Conservation (phyloP, 2,329 filamentous ascomycete genomes). For the Coniella vitis region DNA sequence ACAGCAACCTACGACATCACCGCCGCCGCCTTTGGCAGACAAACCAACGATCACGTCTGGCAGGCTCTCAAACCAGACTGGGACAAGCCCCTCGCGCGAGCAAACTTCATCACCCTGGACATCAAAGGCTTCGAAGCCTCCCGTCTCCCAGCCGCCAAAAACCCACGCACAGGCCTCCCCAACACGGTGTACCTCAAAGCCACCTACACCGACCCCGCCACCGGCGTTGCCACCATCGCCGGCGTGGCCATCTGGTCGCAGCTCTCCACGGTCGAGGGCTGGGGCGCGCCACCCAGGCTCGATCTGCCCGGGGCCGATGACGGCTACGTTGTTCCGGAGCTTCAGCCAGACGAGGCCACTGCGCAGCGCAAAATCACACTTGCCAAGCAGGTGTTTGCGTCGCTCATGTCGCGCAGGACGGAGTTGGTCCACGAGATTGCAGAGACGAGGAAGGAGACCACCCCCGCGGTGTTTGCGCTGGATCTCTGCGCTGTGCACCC, state of each 20-base stretch:
- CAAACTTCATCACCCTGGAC: too few species aligned
- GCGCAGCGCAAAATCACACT: slow-evolving; percentile 32
- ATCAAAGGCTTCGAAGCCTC: too few species aligned
- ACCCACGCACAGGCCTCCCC: slow-evolving; percentile 30
- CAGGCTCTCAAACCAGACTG: slow-evolving; percentile 45
- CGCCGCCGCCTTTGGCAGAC: slow-evolving; percentile 40
- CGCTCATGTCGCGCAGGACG: slow-evolving; percentile 36
- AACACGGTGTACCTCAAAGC: slow-evolving; percentile 50
- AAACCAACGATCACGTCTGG: slow-evolving; percentile 46
- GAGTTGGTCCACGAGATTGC: slow-evolving; percentile 30
- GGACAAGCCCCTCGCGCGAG: slow-evolving; percentile 41
- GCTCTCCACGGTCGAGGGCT: slow-evolving; percentile 39
- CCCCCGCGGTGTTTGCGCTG: slow-evolving; percentile 42
- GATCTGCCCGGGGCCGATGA: slow-evolving; percentile 30
- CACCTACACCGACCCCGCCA: slow-evolving; percentile 29
- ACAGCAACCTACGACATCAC: slow-evolving; percentile 10
- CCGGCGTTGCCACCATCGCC: slow-evolving; percentile 28
- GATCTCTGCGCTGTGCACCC: slow-evolving; percentile 48
- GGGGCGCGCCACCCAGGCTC: slow-evolving; percentile 34
- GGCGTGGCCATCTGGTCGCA: slow-evolving; percentile 52
- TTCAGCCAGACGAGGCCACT: slow-evolving; percentile 32
- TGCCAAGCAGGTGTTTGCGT: slow-evolving; percentile 34
- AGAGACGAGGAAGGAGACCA: slow-evolving; percentile 29
- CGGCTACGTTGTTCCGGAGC: slow-evolving; percentile 23
- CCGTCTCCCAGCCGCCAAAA: too few species aligned